phyloP scores from a whole-genome alignment of 2,329 filamentous ascomycete species.

The Cytospora mali region DNA sequence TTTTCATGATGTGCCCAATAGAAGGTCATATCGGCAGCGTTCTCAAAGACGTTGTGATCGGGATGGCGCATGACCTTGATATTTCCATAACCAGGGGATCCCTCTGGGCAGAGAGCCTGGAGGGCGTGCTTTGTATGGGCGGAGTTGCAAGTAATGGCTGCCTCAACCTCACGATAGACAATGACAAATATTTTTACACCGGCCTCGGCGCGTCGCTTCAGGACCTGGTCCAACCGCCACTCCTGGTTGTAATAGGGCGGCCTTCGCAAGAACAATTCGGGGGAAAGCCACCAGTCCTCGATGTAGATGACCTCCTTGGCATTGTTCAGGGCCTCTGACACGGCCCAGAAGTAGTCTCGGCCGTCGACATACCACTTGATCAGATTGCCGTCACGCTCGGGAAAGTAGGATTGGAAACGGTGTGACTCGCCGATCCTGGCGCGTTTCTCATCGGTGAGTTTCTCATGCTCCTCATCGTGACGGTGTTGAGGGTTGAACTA shows the following conservation, averaged over 20 bases:
- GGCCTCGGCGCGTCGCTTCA: slow-evolving; percentile 87
- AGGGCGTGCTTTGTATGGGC: slow-evolving; percentile 89
- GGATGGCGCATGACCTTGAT: slow-evolving; percentile 89
- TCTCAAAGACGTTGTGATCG: slow-evolving; percentile 93
- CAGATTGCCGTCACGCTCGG: slow-evolving; percentile 79
- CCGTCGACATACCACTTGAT: slow-evolving; percentile 98
- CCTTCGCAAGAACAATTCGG: slow-evolving; percentile 81
- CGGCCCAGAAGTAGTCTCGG: slow-evolving; percentile 91
- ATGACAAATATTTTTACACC: slow-evolving; percentile 94
- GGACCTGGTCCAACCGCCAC: slow-evolving; percentile 81
- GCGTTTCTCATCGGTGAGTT: slow-evolving; percentile 80
- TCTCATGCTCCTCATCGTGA: slow-evolving; percentile 91
- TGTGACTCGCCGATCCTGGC: slow-evolving; percentile 70
- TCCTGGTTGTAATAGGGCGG: slow-evolving; percentile 82
- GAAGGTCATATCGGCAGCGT: slow-evolving; percentile 92
- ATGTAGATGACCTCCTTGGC: slow-evolving; percentile 96
- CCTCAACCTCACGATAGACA: slow-evolving; percentile 86
- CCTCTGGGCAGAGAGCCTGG: slow-evolving; percentile 77
- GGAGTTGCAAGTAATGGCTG: slow-evolving; percentile 87
- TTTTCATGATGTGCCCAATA: slow-evolving; percentile 99
- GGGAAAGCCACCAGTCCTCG: slow-evolving; percentile 95
- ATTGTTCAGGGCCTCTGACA: slow-evolving; percentile 84
- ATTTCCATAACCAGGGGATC: slow-evolving; percentile 80
- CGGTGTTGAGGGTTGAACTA: slow-evolving; percentile 85
- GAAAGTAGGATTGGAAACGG: slow-evolving; percentile 89